Evolutionary conservation across 306 rosid genomes (phyloP).

Genomic region (Cucurbita pepo): DNA sequence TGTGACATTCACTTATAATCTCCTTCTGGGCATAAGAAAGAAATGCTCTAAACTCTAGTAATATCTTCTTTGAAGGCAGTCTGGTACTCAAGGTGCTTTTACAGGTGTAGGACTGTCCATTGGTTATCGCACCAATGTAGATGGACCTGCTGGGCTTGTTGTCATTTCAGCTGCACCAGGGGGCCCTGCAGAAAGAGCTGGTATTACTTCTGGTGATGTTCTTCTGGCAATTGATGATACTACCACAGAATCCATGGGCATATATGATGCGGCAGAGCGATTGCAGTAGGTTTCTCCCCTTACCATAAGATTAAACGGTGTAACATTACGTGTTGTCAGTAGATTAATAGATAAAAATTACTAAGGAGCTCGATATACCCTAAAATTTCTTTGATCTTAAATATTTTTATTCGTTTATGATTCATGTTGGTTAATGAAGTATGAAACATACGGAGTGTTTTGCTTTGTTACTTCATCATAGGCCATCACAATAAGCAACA

Average conservation of each 20-base stretch:
- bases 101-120: slow-evolving; percentile 93
- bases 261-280: slow-evolving; percentile 90
- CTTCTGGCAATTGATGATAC: slow-evolving; percentile 64
- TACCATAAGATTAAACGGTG: neutral
- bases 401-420: neutral
- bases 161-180: slow-evolving; percentile 81
- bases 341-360: neutral
- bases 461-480: slow-evolving; percentile 1
- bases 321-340: neutral
- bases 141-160: slow-evolving; percentile 53
- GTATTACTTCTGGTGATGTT: slow-evolving; percentile 71
- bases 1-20: neutral
- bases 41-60: slow-evolving; percentile 18
- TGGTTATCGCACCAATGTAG: slow-evolving; percentile 58
- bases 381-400: neutral
- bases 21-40: neutral
- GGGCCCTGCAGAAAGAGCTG: slow-evolving; percentile 89
- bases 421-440: neutral
- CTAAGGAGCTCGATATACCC: neutral
- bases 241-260: slow-evolving; percentile 69
- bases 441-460: slow-evolving; percentile 1
- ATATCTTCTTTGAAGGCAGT: slow-evolving; percentile 81
- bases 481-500: neutral
- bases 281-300: slow-evolving; percentile 63
- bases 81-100: slow-evolving; percentile 88